Base-by-base conservation (phyloP, 768 basidiomycete species). In the Coprinopsis sp. region DNA sequence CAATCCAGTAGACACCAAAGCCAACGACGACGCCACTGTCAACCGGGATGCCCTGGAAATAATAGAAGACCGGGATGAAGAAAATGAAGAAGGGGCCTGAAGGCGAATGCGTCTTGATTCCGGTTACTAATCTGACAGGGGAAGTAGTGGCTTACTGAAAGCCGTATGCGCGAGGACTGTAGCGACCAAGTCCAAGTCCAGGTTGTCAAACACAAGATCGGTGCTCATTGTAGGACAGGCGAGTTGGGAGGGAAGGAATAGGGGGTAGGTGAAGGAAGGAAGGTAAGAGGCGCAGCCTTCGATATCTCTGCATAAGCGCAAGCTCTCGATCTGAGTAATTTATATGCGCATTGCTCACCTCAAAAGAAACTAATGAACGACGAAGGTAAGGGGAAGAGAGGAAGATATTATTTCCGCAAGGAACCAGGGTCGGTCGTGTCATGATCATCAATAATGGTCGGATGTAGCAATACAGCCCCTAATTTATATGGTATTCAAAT, bases 11-110 rank as follows among this genome's bases (percentile, higher is more conserved):
- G 14, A 64, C 51, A 4, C 68, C 64, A 2, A 83, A 71, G 41
- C 62, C 55, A 25, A 82, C 45, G 38, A 93, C 70, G 6, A 71
- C n/a, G n/a, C n/a, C 63, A 5, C 74, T 70, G 54, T 82, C 74
- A 31, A 69, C 67, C 55, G 70, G 58, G 27, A 71, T 72, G 2
- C 83, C 82, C 56, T 89, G 86, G 54, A 88, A 87, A 46, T 81
- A 64, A 58, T 81, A 84, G 61, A 91, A 87, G 19, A 90, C 58
- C 2, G 91, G 89, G 49, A 94, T 69, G 51, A 92, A 82, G 64
- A 76, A 76, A 8, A 85, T 70, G 67, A 95, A 94, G 71, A 91
- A 87, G 14, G 92, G 91, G 53, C 87, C 89, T 91, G 55, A 21
- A 31, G 44, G 18, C 22, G 29, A 30, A 47, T 27, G 8, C 3